phyloP scores from a whole-genome alignment of 495 filamentous ascomycete species.

The Aspergillus coremiiformis region DNA sequence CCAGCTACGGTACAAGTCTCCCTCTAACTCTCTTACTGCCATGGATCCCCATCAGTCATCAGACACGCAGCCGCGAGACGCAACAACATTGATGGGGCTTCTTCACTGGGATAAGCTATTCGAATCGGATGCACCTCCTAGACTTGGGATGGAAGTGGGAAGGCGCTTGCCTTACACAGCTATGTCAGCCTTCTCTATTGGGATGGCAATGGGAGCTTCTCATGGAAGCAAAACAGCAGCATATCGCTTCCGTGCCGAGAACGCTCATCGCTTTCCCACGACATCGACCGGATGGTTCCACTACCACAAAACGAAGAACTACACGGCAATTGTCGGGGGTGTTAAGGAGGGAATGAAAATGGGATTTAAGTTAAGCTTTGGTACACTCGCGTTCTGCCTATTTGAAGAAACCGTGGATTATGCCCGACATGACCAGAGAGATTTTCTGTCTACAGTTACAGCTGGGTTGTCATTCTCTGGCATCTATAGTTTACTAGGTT shows the following conservation, averaged over 20 bases:
- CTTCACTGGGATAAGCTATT: conserved; percentile 38
- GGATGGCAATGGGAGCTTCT: conserved; percentile 59
- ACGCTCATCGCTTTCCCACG: conserved; percentile 81
- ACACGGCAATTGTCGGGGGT: conserved; percentile 66
- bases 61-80: conserved; percentile 9
- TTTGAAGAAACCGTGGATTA: conserved; percentile 82
- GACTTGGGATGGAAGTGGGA: conserved; percentile 57
- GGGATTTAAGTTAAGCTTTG: conserved; percentile 60
- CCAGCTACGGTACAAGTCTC: not conserved
- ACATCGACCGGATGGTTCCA: conserved; percentile 86
- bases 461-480: conserved; percentile 78
- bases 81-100: conserved; percentile 23
- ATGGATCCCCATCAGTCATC: conserved; percentile 25
- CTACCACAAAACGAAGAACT: conserved; percentile 97
- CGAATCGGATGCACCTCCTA: conserved; percentile 38
- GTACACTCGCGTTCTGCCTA: conserved; percentile 58
- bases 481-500: conserved; percentile 81
- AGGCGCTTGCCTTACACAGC: conserved; percentile 58
- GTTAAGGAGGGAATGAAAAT: conserved; percentile 69
- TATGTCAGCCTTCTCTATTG: conserved; percentile 52
- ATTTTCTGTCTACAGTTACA: conserved; percentile 67
- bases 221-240: conserved; percentile 66
- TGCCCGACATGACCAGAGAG: conserved; percentile 55
- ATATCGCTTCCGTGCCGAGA: conserved; percentile 85
- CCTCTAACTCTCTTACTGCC: conserved; percentile 1